Base-by-base conservation (phyloP, 306 rosid genomes). In the Vicia sativa region DNA sequence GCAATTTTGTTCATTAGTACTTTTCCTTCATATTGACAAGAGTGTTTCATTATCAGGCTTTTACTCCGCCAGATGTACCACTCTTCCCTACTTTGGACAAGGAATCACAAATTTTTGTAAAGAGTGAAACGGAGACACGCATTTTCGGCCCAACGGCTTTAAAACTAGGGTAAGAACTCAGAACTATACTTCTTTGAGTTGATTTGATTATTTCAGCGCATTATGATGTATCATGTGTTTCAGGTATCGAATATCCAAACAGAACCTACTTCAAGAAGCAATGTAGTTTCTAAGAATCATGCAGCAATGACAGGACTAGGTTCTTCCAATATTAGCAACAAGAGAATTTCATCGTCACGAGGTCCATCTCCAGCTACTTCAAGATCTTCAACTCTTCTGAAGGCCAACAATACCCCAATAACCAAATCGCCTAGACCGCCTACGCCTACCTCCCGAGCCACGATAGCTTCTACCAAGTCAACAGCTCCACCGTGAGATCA, bases 11-110 rank as follows among this genome's bases (percentile, higher is more conserved):
- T 28, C 55, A 15, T 52, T 48, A 21, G 5, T 55, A 45, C 59
- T 39, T 9, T n/a, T 13, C 12, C 41, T 2, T 63, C 5, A 38
- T 34, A 76, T 50, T 80, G 55, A 77, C 66, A 7, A 14, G 16
- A 28, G 14, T 58, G 69, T 70, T 58, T 74, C 4, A 18, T 50
- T 45, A 72, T 25, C 87, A 93, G 99, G 99, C 96, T 93, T 74
- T 82, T 93, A 44, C 96, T 26, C 97, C 95, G 4, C 99, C 96
- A 1, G 96, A 69, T 23, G 57, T 96, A 31, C 96, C 99, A 25
- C 87, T 86, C 46, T 84, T 90, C 67, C 90, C 90, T 53, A 59
- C 88, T 35, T 50, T 79, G 72, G 96, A 93, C 81, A 79, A 70
- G 69, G 91, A 85, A 21, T 81, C 85, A 7, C 95, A 78, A 62